Percentiles rank a stretch among this genome's conserved stretches.
Conservation (phyloP, 495 filamentous ascomycete species). For the Paragyromitra xinjiangensis region DNA sequence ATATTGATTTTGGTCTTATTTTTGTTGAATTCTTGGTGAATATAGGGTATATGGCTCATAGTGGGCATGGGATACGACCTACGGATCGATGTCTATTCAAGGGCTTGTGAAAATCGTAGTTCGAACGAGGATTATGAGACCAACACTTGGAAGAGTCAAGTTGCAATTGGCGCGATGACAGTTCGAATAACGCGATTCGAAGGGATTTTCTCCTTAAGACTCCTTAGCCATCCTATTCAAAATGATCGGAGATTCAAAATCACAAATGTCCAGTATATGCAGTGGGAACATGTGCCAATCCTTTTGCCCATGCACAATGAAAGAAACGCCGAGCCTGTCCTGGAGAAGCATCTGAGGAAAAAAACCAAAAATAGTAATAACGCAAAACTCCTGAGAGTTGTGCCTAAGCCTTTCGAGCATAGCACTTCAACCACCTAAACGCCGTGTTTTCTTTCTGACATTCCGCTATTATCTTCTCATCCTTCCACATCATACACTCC, state of each 20-base stretch:
- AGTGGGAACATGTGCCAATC: not conserved
- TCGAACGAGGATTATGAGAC: too few relatives aligned
- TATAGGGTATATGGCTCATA: too few relatives aligned
- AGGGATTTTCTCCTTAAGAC: not conserved
- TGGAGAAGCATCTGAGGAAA: not conserved
- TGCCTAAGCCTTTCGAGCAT: slow-evolving; percentile 51
- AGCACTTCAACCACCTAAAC: slow-evolving; percentile 56
- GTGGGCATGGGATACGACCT: too few relatives aligned
- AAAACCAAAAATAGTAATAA: not conserved
- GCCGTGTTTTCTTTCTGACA: slow-evolving; percentile 54
- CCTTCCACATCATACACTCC: slow-evolving; percentile 52
- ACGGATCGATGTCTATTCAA: too few relatives aligned
- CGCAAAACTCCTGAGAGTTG: not conserved
- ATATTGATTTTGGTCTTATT: too few relatives aligned
- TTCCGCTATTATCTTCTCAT: slow-evolving; percentile 50
- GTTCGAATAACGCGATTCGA: too few relatives aligned
- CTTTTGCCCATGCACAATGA: not conserved
- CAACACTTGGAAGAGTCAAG: too few relatives aligned
- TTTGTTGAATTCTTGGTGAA: too few relatives aligned
- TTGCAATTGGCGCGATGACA: too few relatives aligned
- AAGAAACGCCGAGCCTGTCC: not conserved
- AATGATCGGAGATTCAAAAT: not conserved
- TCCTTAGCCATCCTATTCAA: not conserved
- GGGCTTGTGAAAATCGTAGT: too few relatives aligned
- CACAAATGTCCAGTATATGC: not conserved